Base-by-base conservation (phyloP, 1,284 basidiomycete genomes). In the Crepidotus sp. region DNA sequence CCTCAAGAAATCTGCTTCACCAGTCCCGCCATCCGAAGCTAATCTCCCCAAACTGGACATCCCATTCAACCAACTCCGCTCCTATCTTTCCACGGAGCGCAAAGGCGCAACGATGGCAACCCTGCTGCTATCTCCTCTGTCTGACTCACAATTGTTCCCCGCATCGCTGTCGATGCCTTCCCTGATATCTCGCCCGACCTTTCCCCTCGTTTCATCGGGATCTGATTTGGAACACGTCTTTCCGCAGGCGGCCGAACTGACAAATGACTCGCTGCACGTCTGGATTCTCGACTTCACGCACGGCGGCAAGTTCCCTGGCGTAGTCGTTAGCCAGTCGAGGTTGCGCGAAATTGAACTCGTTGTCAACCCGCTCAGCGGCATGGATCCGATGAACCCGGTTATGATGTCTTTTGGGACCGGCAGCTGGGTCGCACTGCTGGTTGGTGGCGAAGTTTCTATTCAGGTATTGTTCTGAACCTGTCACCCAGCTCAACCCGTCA, bases 241-340 rank as follows among this genome's bases (percentile, higher is more conserved):
- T 50, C 73, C 76, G 7, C 67, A 70, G 50, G 53, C 67, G 40
- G 46, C 58, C 6, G 59, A 65, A 39, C 45, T 57, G 30, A 52
- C 59, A 8, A 51, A 53, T n/a, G 53, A 57, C 11, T 27, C 34
- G 49, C 59, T 39, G 52, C 39, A 44, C 46, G 36, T 49, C 46
- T 87, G 83, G 80, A 64, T 78, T 9, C 69, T 87, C 22, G 82
- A 86, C 57, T 86, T 87, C 55, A 83, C 81, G 1, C 64, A 73
- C 31, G 69, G 69, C 33, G 72, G 74, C 6, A 63, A 66, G 48
- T 59, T 60, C 33, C 61, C 60, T 13, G 83, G 83, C 13, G 60
- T 87, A 33, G 74, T 85, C 8, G 73, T 85, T 68, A 77, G 75
- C 49, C 83, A 85, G 59, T 70, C 71, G 17, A 70, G 80, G 40